Percentiles rank a stretch among this genome's conserved stretches.
These are phyloP conservation scores for Saccharum hybrid DNA, from an alignment of 202 grass and related monocot genomes.

Conservation along the genomic window DNA sequence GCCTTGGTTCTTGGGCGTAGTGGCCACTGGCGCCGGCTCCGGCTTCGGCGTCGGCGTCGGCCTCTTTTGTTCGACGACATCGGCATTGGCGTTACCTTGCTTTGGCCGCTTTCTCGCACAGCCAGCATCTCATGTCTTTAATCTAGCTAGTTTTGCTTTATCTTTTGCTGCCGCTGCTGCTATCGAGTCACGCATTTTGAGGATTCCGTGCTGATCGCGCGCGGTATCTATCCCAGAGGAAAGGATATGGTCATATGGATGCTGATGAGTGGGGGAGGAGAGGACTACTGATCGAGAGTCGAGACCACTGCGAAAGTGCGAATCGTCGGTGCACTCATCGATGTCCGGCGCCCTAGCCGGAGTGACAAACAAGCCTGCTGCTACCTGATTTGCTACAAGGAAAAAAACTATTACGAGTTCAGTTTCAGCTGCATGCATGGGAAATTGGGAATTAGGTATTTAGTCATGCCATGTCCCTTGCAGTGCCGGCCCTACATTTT, in stretches of 20 bases:
- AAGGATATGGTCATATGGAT: neutral
- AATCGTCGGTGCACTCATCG: neutral
- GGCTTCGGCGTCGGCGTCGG: neutral
- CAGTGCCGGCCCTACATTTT: too few species aligned
- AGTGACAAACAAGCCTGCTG: neutral
- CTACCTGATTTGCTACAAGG: neutral
- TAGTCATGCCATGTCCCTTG: neutral
- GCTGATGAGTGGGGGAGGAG: neutral
- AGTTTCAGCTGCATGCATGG: too few species aligned
- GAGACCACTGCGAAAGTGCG: neutral
- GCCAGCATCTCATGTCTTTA: constrained; percentile 9
- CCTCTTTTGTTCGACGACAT: neutral
- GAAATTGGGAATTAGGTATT: neutral
- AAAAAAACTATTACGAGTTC: neutral
- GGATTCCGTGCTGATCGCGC: constrained; percentile 15
- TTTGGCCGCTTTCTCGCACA: constrained; percentile 31
- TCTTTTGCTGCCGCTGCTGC: constrained; percentile 40
- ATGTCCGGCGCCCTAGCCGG: neutral
- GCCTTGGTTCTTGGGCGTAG: neutral
- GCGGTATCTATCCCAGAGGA: constrained; percentile 22
- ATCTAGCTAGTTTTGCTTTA: constrained; percentile 6
- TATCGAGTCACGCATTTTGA: constrained; percentile 52
- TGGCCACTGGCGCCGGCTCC: neutral
- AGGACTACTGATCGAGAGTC: neutral
- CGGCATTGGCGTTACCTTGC: constrained; percentile 11